phyloP scores from a whole-genome alignment of 257 asterid genomes.

The Solanum okadae region DNA sequence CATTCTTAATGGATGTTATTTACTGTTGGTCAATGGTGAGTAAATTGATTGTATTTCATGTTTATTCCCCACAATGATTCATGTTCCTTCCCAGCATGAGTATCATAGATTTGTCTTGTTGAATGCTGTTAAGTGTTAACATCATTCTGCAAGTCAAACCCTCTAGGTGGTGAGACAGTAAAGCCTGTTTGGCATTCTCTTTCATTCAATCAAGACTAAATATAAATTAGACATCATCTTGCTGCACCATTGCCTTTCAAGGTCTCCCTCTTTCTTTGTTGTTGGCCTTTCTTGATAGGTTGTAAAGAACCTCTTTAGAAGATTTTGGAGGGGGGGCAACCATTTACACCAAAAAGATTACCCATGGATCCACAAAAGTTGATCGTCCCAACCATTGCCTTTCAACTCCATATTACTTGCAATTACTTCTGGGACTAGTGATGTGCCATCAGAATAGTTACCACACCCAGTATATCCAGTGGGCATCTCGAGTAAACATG shows the following conservation, averaged over 20 bases:
- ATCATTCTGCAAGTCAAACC: not conserved
- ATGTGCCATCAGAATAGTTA: not conserved
- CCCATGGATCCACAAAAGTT: no score
- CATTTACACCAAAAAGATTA: not conserved
- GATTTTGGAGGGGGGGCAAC: not conserved
- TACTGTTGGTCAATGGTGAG: slow-evolving; percentile 96
- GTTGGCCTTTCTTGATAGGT: not conserved
- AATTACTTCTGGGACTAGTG: not conserved
- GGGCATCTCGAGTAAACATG: not conserved
- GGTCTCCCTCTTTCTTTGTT: not conserved
- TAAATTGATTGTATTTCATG: not conserved
- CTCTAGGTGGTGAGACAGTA: not conserved
- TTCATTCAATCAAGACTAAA: not conserved
- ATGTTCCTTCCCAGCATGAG: not conserved
- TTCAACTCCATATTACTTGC: not conserved
- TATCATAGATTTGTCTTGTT: not conserved
- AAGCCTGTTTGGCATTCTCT: not conserved
- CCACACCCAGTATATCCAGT: not conserved
- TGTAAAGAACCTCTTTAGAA: not conserved
- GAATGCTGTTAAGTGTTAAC: not conserved
- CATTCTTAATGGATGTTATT: slow-evolving; percentile 90
- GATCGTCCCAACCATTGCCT: not conserved
- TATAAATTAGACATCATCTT: not conserved
- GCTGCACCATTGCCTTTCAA: not conserved
- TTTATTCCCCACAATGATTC: not conserved